Percentiles rank a stretch among this genome's conserved stretches.
Evolutionary conservation across 768 basidiomycete genomes (phyloP).

Genomic region (Ramaria sp.): DNA sequence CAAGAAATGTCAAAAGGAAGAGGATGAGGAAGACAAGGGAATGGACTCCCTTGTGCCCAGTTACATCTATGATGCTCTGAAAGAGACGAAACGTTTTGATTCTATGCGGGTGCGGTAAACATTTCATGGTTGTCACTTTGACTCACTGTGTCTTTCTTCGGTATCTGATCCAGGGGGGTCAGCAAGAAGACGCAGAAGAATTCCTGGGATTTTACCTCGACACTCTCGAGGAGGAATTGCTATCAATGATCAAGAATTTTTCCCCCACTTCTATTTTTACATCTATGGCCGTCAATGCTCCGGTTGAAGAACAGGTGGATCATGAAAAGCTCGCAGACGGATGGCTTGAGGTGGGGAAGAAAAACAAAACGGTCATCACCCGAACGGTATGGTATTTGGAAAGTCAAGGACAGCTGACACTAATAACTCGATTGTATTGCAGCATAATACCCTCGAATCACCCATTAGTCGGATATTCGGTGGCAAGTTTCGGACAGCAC

Average conservation of each 20-base stretch:
- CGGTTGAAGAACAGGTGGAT: conserved; percentile 36
- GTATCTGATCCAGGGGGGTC: conserved; percentile 49
- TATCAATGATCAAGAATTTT: conserved; percentile 38
- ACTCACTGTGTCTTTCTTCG: background rate
- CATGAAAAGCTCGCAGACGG: conserved; percentile 45
- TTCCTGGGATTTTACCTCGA: conserved; percentile 97
- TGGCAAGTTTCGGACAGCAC: conserved; percentile 79
- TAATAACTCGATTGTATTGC: background rate
- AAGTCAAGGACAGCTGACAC: conserved; percentile 2
- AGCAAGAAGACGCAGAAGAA: conserved; percentile 98
- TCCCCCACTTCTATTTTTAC: conserved; percentile 17
- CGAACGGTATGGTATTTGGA: conserved; percentile 41
- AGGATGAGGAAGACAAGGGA: conserved; percentile 36
- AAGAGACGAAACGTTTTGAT: conserved; percentile 88
- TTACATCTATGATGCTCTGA: conserved; percentile 86
- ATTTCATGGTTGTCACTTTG: conserved; percentile 4
- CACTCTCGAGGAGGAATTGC: conserved; percentile 88
- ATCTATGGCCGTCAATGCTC: conserved; percentile 11
- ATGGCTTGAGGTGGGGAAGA: conserved; percentile 91
- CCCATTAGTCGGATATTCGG: conserved; percentile 90
- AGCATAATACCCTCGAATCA: conserved; percentile 75
- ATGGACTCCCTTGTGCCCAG: conserved; percentile 68
- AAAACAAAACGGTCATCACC: conserved; percentile 71
- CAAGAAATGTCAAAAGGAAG: conserved; percentile 19
- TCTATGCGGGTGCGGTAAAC: conserved; percentile 65